phyloP scores from a whole-genome alignment of 345 rosid species.

The Noccaea caerulescens region DNA sequence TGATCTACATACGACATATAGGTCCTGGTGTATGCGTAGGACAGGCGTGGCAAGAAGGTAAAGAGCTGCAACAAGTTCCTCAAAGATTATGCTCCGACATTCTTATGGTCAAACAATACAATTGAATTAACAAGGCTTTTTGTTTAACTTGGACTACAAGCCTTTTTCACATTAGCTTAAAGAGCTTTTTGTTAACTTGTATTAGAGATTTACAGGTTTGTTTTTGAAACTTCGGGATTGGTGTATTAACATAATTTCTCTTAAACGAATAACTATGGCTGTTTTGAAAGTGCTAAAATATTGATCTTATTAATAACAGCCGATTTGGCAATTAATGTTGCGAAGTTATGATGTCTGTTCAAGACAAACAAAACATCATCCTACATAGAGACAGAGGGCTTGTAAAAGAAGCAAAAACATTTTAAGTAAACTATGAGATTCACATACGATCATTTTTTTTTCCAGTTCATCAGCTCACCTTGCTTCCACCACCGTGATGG shows the following conservation, averaged over 20 bases:
- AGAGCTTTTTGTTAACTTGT: conserved; percentile 5
- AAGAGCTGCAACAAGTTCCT: conserved; percentile 67
- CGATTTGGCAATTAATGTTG: background rate
- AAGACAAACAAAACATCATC: background rate
- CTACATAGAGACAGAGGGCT: no score
- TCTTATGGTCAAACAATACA: conserved; percentile 69
- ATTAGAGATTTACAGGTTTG: background rate
- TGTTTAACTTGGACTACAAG: conserved; percentile 27
- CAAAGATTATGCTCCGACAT: conserved; percentile 69
- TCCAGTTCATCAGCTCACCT: conserved; percentile 16
- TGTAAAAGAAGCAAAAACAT: background rate
- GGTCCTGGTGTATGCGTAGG: conserved; percentile 82
- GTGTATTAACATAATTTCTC: background rate
- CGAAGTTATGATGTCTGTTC: background rate
- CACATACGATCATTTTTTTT: no score
- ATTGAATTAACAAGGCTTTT: background rate
- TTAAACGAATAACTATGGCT: background rate
- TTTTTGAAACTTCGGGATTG: background rate
- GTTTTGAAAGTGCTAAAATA: background rate
- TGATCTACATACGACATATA: conserved; percentile 66
- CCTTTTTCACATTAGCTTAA: conserved; percentile 11
- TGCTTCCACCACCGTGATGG: conserved; percentile 38
- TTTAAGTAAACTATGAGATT: no score
- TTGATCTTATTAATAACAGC: background rate
- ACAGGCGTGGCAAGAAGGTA: conserved; percentile 95